A percentile compares a stretch with the other conserved stretches of the same genome.
Conservation (phyloP, 768 basidiomycete species). For the Imleria badia region DNA sequence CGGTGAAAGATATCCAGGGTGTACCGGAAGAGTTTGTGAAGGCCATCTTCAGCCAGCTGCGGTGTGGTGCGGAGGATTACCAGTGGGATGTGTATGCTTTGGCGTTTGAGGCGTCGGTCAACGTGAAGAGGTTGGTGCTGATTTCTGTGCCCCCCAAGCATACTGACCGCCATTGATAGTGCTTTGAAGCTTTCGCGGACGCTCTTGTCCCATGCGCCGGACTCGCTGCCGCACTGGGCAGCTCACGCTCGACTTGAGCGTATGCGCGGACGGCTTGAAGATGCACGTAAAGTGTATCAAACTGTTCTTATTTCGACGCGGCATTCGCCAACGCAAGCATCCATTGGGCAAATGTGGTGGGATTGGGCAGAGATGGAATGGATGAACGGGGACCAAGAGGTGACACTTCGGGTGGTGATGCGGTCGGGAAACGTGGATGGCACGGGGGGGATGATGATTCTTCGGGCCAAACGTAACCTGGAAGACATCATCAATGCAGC, state of each 20-base stretch:
- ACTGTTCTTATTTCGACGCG: constrained; percentile 56
- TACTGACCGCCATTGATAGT: constrained; percentile 37
- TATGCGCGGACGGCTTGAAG: constrained; percentile 59
- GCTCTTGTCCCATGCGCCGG: constrained; percentile 53
- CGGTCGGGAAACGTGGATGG: constrained; percentile 55
- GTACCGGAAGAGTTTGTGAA: constrained; percentile 53
- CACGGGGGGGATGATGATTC: constrained; percentile 48
- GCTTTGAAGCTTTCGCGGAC: constrained; percentile 68
- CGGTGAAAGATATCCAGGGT: constrained; percentile 46
- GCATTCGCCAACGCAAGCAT: constrained; percentile 34
- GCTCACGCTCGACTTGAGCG: constrained; percentile 75
- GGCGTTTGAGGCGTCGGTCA: constrained; percentile 64
- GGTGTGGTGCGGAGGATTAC: constrained; percentile 46
- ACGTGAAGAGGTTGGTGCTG: constrained; percentile 51
- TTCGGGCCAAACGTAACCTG: constrained; percentile 64
- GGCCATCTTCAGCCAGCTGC: constrained; percentile 58
- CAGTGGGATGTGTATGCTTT: constrained; percentile 68
- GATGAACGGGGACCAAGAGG: constrained; percentile 51
- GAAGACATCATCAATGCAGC: constrained; percentile 46
- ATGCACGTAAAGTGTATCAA: constrained; percentile 77
- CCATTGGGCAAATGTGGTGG: constrained; percentile 63
- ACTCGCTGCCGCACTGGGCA: constrained; percentile 68
- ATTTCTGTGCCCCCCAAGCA: not conserved
- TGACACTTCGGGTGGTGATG: constrained; percentile 53
- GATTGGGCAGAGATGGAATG: constrained; percentile 87